Base-by-base conservation (phyloP, 495 filamentous ascomycete species). In the Rusavskia elegans region DNA sequence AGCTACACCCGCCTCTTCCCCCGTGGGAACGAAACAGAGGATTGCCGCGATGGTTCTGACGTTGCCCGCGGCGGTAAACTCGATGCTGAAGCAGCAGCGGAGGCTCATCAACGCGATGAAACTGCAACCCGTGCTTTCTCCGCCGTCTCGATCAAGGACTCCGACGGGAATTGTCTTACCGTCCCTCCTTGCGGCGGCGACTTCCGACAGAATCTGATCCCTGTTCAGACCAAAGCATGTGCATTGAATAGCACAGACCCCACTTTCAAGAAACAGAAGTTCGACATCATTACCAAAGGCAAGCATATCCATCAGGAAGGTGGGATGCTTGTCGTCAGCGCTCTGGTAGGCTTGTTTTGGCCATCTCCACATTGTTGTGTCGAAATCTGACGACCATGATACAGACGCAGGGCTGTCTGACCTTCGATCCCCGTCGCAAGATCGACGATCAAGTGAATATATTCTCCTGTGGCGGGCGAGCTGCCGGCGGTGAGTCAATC, bases 401-500 rank as follows among this genome's bases (percentile, higher is more conserved):
- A 5, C 54, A 70, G 68, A 78, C 75, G 1, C 69, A 76, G 55
- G 75, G 74, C 39, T 79, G 75, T 51, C 61, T 75, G 53, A 77
- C 75, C 65, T 75, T 77, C 45, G 73, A 79, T 53, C 64, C 64
- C 1, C 66, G 72, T 17, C 65, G 72, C 25, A 27, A 27, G n/a
- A 60, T 58, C 30, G 72, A 71, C 14, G 71, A 72, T 50, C 70
- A 74, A 59, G 70, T 69, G 21, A 25, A 71, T n/a, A 57, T 75
- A 48, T 79, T 77, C 52, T 73, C 72, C 16, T 79, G 75, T 50
- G 75, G 74, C 39, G 75, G 75, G 1, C 63, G 74, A n/a, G 75
- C 73, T 14, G 75, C 74, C 50, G 75, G 75, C 44, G 63, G 67
- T 35, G 13, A 14, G 32, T 35, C 32, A 27, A 5, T 5, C 25